These are phyloP conservation scores for Barnettozyma pratensis DNA, from an alignment of 805 yeast species.

Conservation along the genomic window DNA sequence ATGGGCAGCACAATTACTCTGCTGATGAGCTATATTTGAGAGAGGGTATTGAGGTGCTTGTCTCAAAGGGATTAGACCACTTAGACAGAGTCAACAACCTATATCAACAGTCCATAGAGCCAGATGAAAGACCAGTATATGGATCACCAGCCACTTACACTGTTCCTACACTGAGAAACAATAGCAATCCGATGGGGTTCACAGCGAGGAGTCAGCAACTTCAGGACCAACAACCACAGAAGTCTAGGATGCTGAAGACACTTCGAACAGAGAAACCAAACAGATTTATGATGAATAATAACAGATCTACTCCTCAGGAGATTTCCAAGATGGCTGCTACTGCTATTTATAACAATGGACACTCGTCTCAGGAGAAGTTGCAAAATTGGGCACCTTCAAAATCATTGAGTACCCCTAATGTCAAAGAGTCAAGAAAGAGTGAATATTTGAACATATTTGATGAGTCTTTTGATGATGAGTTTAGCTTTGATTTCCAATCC, in stretches of 20 bases:
- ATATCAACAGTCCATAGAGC: slow-evolving; percentile 5
- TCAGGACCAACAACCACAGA: slow-evolving; percentile 12
- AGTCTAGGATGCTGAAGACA: slow-evolving; percentile 29
- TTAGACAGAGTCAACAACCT: slow-evolving; percentile 30
- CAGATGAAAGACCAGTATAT: neutral
- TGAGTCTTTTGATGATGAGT: slow-evolving; percentile 21
- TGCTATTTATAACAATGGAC: slow-evolving; percentile 2
- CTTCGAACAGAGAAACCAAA: slow-evolving; percentile 25
- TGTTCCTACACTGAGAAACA: slow-evolving; percentile 21
- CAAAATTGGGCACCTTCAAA: slow-evolving; percentile 23
- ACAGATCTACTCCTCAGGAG: slow-evolving; percentile 14
- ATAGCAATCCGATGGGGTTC: slow-evolving; percentile 21
- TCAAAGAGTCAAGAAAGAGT: slow-evolving; percentile 6
- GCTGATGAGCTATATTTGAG: slow-evolving; percentile 41
- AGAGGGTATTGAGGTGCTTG: slow-evolving; percentile 23
- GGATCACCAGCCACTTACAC: slow-evolving; percentile 5
- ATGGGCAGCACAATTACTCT: slow-evolving; percentile 29
- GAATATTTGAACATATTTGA: slow-evolving; percentile 21
- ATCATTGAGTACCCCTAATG: slow-evolving; percentile 2
- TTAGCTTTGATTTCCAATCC: slow-evolving; percentile 16
- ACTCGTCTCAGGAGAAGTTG: slow-evolving; percentile 1
- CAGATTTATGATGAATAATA: slow-evolving; percentile 11
- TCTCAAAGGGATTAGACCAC: slow-evolving; percentile 29
- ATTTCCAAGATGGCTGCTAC: slow-evolving; percentile 27
- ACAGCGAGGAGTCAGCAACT: slow-evolving; percentile 20